Evolutionary conservation across 345 rosid genomes (phyloP), one percentile per base, ranked within the genome.

Genomic region (Punica granatum): DNA sequence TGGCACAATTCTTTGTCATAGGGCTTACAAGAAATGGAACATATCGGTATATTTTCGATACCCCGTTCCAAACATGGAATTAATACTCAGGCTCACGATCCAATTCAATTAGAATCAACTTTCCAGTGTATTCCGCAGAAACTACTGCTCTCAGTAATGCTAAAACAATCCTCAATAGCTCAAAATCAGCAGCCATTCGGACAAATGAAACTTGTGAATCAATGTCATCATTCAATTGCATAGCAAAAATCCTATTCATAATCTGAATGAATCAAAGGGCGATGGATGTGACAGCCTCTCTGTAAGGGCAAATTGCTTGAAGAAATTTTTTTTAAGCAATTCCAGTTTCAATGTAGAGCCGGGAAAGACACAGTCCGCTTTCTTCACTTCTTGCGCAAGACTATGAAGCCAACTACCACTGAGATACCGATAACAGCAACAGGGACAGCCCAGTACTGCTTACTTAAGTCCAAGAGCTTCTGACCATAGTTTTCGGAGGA

Each of bases 361-460:
- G 64, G 64, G 25, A 35, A 60, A 34, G 31, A 36, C 53, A 61
- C 33, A 16, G 49, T 6, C 53, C 48, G n/a, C 60, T 64, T 25
- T 70, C 73, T 63, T 75, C 75, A 86, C 77, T 87, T 87, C 85
- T 81, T 90, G 61, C 81, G 87, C 76, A 84, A 35, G 77, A 74
- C 75, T 54, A 89, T 28, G 77, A 90, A 70, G 72, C 92, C 84
- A 64, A 76, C 73, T 44, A 87, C 82, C 74, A 86, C 75, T 1
- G 98, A 89, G 72, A 90, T 65, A 56, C 91, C 82, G 28, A 74
- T 70, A 41, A 87, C 67, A 37, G 82, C 84, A 35, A 79, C 86
- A 61, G 98, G 92, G 67, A 81, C 74, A 33, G 83, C 67, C 97
- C 97, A 93, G 68, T 82, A 86, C 70, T 83, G 86, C 66, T 80